Percentiles rank a stretch among this genome's conserved stretches.
Conservation (phyloP, 257 asterid species). For the Marsdenia floribunda region DNA sequence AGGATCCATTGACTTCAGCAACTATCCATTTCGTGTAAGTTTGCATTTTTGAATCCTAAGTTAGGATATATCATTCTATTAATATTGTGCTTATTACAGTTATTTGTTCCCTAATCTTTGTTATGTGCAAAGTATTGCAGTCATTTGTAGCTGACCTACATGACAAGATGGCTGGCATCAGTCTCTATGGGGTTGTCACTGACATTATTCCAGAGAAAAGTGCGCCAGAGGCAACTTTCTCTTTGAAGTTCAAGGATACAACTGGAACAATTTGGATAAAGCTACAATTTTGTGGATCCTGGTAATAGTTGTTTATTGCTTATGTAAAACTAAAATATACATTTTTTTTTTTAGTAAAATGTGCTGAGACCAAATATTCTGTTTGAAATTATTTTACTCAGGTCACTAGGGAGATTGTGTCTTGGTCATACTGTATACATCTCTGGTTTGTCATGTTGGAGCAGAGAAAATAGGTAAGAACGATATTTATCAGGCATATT, state of each 20-base stretch:
- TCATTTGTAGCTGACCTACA: slow-evolving; percentile 68
- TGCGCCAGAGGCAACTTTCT: slow-evolving; percentile 39
- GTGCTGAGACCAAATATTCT: background rate
- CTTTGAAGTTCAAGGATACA: slow-evolving; percentile 60
- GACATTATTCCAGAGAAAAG: slow-evolving; percentile 33
- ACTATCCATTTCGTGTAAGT: slow-evolving; percentile 85
- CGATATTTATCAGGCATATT: background rate
- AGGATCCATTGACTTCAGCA: slow-evolving; percentile 83
- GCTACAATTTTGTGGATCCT: slow-evolving; percentile 59
- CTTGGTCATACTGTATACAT: slow-evolving; percentile 67
- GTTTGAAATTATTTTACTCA: slow-evolving; percentile 25
- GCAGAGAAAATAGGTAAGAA: slow-evolving; percentile 47
- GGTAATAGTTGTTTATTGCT: slow-evolving; percentile 38
- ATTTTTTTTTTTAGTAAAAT: background rate
- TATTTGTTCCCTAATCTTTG: slow-evolving; percentile 6
- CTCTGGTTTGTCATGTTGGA: slow-evolving; percentile 67
- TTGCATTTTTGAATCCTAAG: slow-evolving; percentile 10
- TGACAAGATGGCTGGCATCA: slow-evolving; percentile 87
- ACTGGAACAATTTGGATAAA: slow-evolving; percentile 75
- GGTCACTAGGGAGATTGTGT: slow-evolving; percentile 79
- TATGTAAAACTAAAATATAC: slow-evolving; percentile 3
- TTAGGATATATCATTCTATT: background rate
- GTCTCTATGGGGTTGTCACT: slow-evolving; percentile 68
- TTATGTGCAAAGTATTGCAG: slow-evolving; percentile 62
- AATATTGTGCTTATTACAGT: background rate